phyloP scores from a whole-genome alignment of 1,284 basidiomycete genomes.

The Ustilago trichophora region DNA sequence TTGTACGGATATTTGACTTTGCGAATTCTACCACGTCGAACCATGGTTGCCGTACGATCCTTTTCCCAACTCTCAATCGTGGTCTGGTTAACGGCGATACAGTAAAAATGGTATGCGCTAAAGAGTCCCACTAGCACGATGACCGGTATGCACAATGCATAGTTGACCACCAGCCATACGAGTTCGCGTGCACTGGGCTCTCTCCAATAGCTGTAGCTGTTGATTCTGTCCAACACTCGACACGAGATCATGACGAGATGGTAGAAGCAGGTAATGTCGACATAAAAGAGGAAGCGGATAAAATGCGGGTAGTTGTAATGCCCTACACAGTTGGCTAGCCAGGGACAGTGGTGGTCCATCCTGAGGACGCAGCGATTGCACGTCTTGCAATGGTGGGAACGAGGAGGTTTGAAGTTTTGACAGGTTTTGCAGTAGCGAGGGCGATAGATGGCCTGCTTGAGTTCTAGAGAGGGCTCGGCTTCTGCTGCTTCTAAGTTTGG shows the following conservation, averaged over 20 bases:
- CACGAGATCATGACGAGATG: constrained; percentile 46
- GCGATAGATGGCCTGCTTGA: constrained; percentile 32
- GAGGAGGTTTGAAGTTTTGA: constrained; percentile 58
- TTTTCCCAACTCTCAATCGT: constrained; percentile 99
- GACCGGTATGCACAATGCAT: constrained; percentile 83
- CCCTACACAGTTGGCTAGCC: constrained; percentile 70
- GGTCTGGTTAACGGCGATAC: constrained; percentile 83
- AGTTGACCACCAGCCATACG: constrained; percentile 87
- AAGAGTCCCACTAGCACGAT: constrained; percentile 78
- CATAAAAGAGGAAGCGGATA: constrained; percentile 71
- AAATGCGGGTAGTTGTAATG: constrained; percentile 67
- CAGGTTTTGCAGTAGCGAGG: constrained; percentile 61
- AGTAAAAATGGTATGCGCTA: constrained; percentile 87
- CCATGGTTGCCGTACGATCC: constrained; percentile 86
- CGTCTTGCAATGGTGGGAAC: constrained; percentile 65
- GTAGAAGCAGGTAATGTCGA: constrained; percentile 79
- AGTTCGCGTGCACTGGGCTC: constrained; percentile 77
- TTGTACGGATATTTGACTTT: constrained; percentile 91
- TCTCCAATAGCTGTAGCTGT: constrained; percentile 70
- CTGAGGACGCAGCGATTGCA: constrained; percentile 61
- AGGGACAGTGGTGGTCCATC: constrained; percentile 71
- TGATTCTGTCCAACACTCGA: constrained; percentile 56
- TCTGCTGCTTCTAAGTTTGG: neutral
- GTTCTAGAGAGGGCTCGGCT: constrained; percentile 13
- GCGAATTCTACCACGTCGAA: constrained; percentile 81